Base-by-base conservation (phyloP, 129 eudicot species). In the Flaveria brownii region DNA sequence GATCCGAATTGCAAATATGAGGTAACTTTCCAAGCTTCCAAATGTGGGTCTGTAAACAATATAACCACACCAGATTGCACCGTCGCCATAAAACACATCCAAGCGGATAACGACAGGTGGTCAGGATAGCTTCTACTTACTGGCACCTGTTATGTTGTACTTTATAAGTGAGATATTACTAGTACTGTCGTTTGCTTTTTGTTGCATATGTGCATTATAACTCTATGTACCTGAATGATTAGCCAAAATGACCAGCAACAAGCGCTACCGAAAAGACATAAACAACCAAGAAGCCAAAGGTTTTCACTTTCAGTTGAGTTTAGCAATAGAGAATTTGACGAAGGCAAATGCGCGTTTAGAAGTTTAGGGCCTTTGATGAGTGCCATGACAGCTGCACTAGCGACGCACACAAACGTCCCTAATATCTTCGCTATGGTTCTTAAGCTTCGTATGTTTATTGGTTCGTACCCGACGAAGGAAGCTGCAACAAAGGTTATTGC, bases 191-290 rank as follows among this genome's bases (percentile, higher is more conserved):
- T 36, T 36, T 36, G 41, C 41, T 36, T 36, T 0, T 36, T 36
- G 1, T 36, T 36, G 41, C 41, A 4, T 61, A 2, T 8, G 1
- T 1, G 5, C 47, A 11, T 1, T 7, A 50, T 8, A 16, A 3
- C 1, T 33, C 36, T 14, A 43, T 77, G 16, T 80, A 93, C 96
- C 96, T 90, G 98, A 62, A 90, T 77, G 80, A 93, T 84, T 23
- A 93, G 87, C 95, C 95, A 93, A 71, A 85, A 46, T 23, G 98
- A 87, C 98, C 98, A 93, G 83, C 87, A 88, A 84, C 82, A 83
- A 71, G 83, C 55, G 80, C 91, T 93, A 20, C 70, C 96, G 78
- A 93, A 79, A 77, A 90, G 91, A 28, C 89, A 80, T 52, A 90
- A 64, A 63, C 95, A 90, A 17, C 98, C 98, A 7, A 88, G 41